Evolutionary conservation across 768 basidiomycete species (phyloP), one percentile per base, ranked within the genome.

Genomic region (Mycena polygramma): DNA sequence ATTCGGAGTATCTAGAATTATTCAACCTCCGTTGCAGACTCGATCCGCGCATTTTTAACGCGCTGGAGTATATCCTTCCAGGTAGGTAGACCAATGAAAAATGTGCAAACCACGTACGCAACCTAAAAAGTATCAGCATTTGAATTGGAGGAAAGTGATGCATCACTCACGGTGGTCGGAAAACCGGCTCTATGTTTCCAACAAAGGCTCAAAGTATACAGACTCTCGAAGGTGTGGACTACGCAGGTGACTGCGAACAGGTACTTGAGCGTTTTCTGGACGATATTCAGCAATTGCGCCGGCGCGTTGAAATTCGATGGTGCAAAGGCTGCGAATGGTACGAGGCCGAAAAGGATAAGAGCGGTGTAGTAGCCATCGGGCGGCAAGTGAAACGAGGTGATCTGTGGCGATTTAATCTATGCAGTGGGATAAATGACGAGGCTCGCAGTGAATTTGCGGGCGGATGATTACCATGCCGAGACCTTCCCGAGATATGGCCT

Each of bases 21-120:
- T 75, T 92, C 81, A 14, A 86, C 86, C 78, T 94, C 94, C 90
- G 92, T 90, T 7, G 94, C 91, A 24, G 92, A 93, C 64, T 93
- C 89, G 48, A 94, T 94, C 4, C 92, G 86, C 14, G 93, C 86
- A 36, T 19, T 22, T 39, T 39, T 20, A 14, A 57, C 39, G 26
- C 87, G 86, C 71, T 79, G 85, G 61, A 87, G 81, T 73, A 94
- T 79, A 71, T 88, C 85, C 17, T 59, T 48, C 85, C 88, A 89
- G 11, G 88, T 83, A 0, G 90, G 89, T 61, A 82, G 82, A 0
- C 94, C 93, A 30, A 85, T 79, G 0, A 87, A 2, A 4, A 90
- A 24, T 1, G 90, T 88, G 84, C 71, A 7, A 82, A 37, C 19
- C 88, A 75, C 11, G 77, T 93, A 93, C 22, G 82, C 76, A 3